Conservation (phyloP, 1,284 basidiomycete genomes). For the Pseudozyma flocculosa region DNA sequence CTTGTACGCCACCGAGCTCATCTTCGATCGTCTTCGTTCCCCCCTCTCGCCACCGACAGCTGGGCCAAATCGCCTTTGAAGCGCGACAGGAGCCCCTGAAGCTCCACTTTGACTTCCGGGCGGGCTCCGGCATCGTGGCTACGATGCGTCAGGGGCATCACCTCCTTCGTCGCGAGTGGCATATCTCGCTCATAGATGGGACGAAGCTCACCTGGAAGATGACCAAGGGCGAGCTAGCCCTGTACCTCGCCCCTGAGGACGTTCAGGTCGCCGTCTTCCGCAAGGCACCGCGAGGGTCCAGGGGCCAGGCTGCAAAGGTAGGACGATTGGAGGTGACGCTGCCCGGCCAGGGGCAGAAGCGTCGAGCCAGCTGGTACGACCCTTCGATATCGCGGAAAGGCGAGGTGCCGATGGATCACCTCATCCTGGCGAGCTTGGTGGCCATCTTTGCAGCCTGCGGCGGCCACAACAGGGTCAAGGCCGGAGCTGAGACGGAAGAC, state of each 20-base stretch:
- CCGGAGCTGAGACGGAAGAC: conserved; percentile 12
- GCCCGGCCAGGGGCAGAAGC: neutral
- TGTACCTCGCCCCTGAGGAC: conserved; percentile 13
- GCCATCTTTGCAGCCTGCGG: conserved; percentile 20
- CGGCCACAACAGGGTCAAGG: conserved; percentile 13
- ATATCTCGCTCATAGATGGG: conserved; percentile 24
- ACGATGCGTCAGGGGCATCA: conserved; percentile 25
- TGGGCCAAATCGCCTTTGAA: conserved; percentile 23
- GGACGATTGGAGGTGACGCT: neutral
- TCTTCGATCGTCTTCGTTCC: too few species aligned
- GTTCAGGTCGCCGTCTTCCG: conserved; percentile 21
- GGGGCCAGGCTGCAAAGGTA: neutral
- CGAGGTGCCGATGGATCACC: neutral
- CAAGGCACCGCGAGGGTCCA: conserved; percentile 1
- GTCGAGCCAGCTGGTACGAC: neutral
- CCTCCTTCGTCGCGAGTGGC: conserved; percentile 32
- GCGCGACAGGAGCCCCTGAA: conserved; percentile 28
- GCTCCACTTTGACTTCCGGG: conserved; percentile 29
- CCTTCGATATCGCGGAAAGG: neutral
- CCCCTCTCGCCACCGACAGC: neutral
- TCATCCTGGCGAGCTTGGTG: conserved; percentile 18
- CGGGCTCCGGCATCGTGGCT: conserved; percentile 21
- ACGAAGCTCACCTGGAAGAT: conserved; percentile 20
- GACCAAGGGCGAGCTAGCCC: conserved; percentile 20
- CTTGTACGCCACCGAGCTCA: too few species aligned